Evolutionary conservation across 108 stramenopile genomes (phyloP), one percentile per base, ranked within the genome.

Genomic region (Cylindrotheca fusiformis): DNA sequence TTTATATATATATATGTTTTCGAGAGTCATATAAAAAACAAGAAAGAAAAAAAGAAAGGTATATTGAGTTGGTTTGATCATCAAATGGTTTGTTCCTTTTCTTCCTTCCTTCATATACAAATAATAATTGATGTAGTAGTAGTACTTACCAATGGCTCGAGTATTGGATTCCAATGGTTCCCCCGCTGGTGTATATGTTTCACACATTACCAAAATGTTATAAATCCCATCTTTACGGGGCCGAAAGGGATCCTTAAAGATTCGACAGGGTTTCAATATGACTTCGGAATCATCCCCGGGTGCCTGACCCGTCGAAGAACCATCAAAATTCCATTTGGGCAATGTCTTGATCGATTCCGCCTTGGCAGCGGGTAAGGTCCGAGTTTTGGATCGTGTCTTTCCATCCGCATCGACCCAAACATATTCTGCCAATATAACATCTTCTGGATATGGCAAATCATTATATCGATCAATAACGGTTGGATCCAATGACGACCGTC

Each of bases 291-390:
- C 97, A 51, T 97, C 93, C n/a, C 97, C 96, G 10, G 96, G 96
- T 26, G 97, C 97, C 76, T 98, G 97, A 24, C 74, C 90, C 45
- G 97, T 98, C 27, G 95, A 96, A 22, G 81, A 84, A 48, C 97
- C 97, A 65, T 98, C 97, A 67, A 95, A 98, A 80, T 97, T 98
- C 97, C 97, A 98, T 36, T 86, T 81, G 56, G 97, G 96, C 18
- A 93, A 81, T 10, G 59, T 65, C 8, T 76, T 79, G 14, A 93
- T 83, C 27, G 62, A 18, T 12, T 65, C 64, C 19, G 70, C 72
- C 72, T 79, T 83, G 31, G 58, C 44, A 21, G 80, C 75, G 52
- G 87, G 83, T 48, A 94, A 78, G 21, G 93, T 93, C 3, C 92
- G 82, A 23, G 92, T 90, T 79, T 93, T 93, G 67, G 87, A 88